Evolutionary conservation across 2,329 filamentous ascomycete species (phyloP).

Genomic region (Epichloe glyceriae): DNA sequence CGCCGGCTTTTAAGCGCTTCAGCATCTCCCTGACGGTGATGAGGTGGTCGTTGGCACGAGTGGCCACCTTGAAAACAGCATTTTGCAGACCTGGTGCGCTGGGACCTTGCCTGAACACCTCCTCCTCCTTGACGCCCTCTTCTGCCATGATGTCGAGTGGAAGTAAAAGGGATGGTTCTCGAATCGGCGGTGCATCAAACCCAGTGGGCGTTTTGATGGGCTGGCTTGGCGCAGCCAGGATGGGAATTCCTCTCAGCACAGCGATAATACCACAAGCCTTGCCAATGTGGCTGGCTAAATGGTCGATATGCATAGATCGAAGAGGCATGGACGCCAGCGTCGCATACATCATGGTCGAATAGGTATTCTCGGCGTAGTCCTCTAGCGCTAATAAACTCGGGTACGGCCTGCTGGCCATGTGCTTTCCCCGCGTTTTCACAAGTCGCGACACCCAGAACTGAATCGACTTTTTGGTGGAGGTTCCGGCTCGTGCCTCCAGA

Average conservation of each 20-base stretch:
- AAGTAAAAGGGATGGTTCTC: constrained; percentile 52
- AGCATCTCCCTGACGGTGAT: constrained; percentile 92
- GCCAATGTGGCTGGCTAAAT: constrained; percentile 87
- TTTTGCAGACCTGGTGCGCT: constrained; percentile 72
- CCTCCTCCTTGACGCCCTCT: constrained; percentile 69
- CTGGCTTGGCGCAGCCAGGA: constrained; percentile 64
- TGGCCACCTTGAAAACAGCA: constrained; percentile 84
- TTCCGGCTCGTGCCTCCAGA: constrained; percentile 34
- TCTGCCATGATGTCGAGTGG: constrained; percentile 86
- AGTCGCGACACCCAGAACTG: constrained; percentile 67
- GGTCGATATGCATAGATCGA: constrained; percentile 73
- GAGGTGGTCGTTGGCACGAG: constrained; percentile 86
- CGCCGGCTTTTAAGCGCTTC: constrained; percentile 59
- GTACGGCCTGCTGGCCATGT: constrained; percentile 75
- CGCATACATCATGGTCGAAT: constrained; percentile 83
- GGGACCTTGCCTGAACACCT: constrained; percentile 70
- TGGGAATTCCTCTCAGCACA: constrained; percentile 71
- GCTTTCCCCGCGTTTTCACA: constrained; percentile 67
- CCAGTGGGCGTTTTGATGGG: constrained; percentile 30
- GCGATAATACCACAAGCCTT: constrained; percentile 85
- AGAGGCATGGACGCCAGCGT: constrained; percentile 70
- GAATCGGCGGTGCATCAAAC: constrained; percentile 21
- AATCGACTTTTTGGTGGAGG: constrained; percentile 35
- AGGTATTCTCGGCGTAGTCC: constrained; percentile 86
- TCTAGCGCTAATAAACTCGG: constrained; percentile 61